phyloP scores from a whole-genome alignment of 352 stramenopile genomes.

The Phytophthora melonis region DNA sequence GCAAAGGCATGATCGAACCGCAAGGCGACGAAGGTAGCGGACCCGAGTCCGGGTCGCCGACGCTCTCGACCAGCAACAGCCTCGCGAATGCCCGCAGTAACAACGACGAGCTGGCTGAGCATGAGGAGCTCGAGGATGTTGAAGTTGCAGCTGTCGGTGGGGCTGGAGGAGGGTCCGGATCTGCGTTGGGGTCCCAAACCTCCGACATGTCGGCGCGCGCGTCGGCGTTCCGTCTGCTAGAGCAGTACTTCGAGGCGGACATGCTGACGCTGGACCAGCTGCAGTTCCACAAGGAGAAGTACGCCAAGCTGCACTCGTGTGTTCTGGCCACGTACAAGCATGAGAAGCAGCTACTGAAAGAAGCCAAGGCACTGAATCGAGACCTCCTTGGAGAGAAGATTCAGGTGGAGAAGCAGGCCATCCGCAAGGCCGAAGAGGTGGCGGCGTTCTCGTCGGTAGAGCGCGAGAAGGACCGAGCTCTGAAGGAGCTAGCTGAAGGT shows the following conservation, averaged over 20 bases:
- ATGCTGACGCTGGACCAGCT: constrained; percentile 84
- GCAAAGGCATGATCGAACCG: constrained; percentile 15
- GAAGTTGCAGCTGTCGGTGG: constrained; percentile 9
- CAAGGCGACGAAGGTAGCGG: constrained; percentile 7
- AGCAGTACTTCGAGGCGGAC: constrained; percentile 88
- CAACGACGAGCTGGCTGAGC: constrained; percentile 26
- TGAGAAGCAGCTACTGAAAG: constrained; percentile 82
- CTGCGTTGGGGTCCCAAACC: constrained; percentile 27
- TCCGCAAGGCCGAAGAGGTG: constrained; percentile 85
- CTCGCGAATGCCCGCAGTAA: constrained; percentile 14
- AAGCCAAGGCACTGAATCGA: constrained; percentile 86
- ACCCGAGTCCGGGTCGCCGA: neutral
- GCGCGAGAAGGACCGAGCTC: constrained; percentile 80
- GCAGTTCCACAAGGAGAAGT: constrained; percentile 87
- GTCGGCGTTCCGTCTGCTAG: constrained; percentile 78
- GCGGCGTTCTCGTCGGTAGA: constrained; percentile 77
- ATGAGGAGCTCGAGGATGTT: constrained; percentile 14
- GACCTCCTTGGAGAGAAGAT: constrained; percentile 90
- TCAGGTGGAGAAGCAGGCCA: constrained; percentile 86
- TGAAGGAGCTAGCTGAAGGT: constrained; percentile 82
- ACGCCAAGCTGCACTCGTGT: constrained; percentile 70
- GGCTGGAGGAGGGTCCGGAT: constrained; percentile 24
- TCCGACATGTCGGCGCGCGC: constrained; percentile 64
- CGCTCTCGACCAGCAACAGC: constrained; percentile 21
- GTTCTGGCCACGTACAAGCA: constrained; percentile 85